Percentiles rank a stretch among this genome's conserved stretches.
Evolutionary conservation across 352 stramenopile species (phyloP).

Genomic region (Phytophthora boehmeriae): DNA sequence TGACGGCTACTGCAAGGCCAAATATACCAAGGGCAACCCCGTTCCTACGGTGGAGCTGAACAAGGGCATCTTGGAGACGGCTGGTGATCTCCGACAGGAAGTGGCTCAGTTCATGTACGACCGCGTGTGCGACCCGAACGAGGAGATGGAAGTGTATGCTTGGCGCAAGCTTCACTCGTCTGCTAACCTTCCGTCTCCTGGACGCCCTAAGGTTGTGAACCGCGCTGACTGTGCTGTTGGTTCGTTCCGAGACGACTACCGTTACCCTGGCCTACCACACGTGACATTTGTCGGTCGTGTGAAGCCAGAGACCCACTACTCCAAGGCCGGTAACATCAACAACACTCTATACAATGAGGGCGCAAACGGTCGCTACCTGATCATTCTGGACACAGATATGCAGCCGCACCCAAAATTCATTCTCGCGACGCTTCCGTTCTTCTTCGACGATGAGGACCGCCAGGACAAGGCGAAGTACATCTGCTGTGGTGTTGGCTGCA

Average conservation of each 20-base stretch:
- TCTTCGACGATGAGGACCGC: conserved; percentile 80
- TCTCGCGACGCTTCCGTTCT: conserved; percentile 76
- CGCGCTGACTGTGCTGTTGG: conserved; percentile 69
- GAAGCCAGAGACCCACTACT: conserved; percentile 83
- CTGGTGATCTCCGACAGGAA: conserved; percentile 80
- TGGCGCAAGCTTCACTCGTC: conserved; percentile 88
- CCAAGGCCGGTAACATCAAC: conserved; percentile 91
- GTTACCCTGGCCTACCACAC: conserved; percentile 75
- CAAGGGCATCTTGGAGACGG: conserved; percentile 81
- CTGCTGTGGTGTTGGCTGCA: conserved; percentile 78
- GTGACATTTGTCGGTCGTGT: conserved; percentile 82
- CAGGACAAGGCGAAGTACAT: conserved; percentile 79
- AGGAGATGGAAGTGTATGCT: conserved; percentile 85
- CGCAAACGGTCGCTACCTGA: conserved; percentile 74
- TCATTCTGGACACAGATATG: conserved; percentile 89
- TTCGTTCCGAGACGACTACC: conserved; percentile 88
- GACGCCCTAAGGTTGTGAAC: conserved; percentile 70
- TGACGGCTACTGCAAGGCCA: conserved; percentile 86
- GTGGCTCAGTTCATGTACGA: conserved; percentile 89
- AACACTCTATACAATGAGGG: conserved; percentile 88
- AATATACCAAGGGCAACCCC: conserved; percentile 80
- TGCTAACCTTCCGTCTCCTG: conserved; percentile 72
- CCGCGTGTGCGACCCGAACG: conserved; percentile 81
- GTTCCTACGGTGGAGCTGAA: conserved; percentile 77
- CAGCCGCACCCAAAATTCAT: conserved; percentile 82